Evolutionary conservation across 129 eudicot species (phyloP), one percentile per base, ranked within the genome.

Genomic region (Mikania micrantha): DNA sequence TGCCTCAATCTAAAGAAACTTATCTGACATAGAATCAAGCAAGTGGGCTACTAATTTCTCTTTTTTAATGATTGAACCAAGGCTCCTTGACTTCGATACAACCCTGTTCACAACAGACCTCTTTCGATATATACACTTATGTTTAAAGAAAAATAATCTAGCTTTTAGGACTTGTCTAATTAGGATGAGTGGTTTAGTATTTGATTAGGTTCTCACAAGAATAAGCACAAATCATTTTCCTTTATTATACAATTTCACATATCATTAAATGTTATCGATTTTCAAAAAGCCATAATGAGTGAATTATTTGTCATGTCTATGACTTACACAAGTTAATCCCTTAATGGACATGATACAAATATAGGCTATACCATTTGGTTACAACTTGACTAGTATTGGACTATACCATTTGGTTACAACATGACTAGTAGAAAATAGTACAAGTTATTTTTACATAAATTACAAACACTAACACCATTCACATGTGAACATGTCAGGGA

Each of bases 401-500:
- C 5, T 4, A 50, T 25, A 10, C 15, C 32, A 11, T 53, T 24
- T 22, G n/a, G 8, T 24, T 22, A 1, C 31, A n/a, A n/a, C n/a
- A n/a, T n/a, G n/a, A n/a, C n/a, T n/a, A n/a, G n/a, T n/a, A n/a
- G n/a, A n/a, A n/a, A n/a, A 54, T 12, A 27, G 15, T 54, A 54
- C 36, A 25, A 27, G 19, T 25, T 15, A 54, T 13, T 27, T 54
- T 27, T 54, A 9, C 61, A 54, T 19, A 54, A 11, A 54, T 25
- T 12, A 25, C 61, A 54, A 12, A 25, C 61, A 10, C 60, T 54
- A 54, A 54, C 5, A 54, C 4, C 35, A 54, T 25, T 54, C 35
- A 54, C 61, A 54, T 54, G 61, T 17, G 28, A 52, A 54, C 61
- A 54, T 54, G 61, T 54, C 61, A 54, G 61, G 7, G 27, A 47